These are phyloP conservation scores for Trichoderma koningii DNA, from an alignment of 2,329 filamentous ascomycete genomes.

Conservation along the genomic window DNA sequence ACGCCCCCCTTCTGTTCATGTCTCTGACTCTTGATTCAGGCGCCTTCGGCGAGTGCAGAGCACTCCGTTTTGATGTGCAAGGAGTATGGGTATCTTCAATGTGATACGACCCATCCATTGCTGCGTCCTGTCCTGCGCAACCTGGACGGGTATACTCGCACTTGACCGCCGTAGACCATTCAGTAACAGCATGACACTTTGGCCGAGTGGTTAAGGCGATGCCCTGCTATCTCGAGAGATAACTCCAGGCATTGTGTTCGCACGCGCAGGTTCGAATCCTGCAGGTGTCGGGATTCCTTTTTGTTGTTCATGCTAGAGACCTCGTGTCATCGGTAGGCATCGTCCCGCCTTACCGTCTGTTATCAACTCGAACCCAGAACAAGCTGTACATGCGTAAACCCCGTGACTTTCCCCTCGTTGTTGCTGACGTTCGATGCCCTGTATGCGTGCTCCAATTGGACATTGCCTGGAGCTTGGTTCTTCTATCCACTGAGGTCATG, in stretches of 20 bases:
- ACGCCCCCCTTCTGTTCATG: not conserved
- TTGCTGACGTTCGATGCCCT: not conserved
- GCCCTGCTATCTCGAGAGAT: slow-evolving; percentile 18
- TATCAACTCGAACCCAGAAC: slow-evolving; percentile 5
- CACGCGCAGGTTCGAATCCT: slow-evolving; percentile 26
- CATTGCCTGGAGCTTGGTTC: not conserved
- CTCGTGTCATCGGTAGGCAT: not conserved
- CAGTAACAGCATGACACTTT: slow-evolving; percentile 15
- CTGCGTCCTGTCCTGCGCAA: no score
- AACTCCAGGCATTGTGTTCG: slow-evolving; percentile 25
- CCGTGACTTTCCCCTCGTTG: slow-evolving; percentile 1
- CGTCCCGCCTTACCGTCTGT: not conserved
- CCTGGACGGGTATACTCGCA: not conserved
- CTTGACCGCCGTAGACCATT: not conserved
- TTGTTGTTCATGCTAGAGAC: not conserved
- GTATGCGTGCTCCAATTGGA: not conserved
- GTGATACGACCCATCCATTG: not conserved
- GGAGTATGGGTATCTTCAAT: not conserved
- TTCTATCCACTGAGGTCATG: not conserved
- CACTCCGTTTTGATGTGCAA: not conserved
- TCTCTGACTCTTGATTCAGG: not conserved
- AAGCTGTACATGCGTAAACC: not conserved
- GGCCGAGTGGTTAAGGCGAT: slow-evolving; percentile 26
- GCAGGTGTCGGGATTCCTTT: slow-evolving; percentile 17
- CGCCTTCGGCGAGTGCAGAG: not conserved